These are phyloP conservation scores for Biancaea sappan DNA, from an alignment of 306 rosid genomes.

Conservation along the genomic window DNA sequence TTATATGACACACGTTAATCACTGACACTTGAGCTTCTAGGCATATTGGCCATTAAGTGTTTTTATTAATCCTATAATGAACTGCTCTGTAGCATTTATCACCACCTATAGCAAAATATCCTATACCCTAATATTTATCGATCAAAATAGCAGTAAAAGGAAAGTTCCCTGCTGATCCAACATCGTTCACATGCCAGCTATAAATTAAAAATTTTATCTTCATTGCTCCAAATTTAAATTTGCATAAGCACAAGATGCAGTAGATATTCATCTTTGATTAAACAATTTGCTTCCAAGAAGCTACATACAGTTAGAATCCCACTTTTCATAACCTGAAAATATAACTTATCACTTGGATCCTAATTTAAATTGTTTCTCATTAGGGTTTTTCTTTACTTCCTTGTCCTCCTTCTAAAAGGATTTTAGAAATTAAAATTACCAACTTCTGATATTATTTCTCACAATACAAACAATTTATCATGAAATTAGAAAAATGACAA, in stretches of 20 bases:
- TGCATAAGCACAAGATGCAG: neutral
- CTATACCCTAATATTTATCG: neutral
- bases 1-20: neutral
- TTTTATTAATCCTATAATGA: neutral
- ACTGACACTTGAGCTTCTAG: conserved; percentile 24
- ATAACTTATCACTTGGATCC: neutral
- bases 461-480: neutral
- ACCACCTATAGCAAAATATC: neutral
- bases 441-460: conserved; percentile 10
- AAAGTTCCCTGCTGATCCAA: neutral
- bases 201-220: neutral
- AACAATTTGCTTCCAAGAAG: neutral
- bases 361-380: neutral
- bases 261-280: neutral
- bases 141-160: conserved; percentile 10
- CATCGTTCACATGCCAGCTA: neutral
- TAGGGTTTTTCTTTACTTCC: neutral
- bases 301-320: neutral
- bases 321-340: neutral
- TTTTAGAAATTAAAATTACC: conserved; percentile 15
- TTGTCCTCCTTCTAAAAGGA: neutral
- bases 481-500: too few relatives aligned
- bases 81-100: conserved; percentile 8
- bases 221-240: neutral
- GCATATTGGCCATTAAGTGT: conserved; percentile 11